Evolutionary conservation across 495 filamentous ascomycete genomes (phyloP).

Genomic region (Hyphodiscus hymeniophilus): DNA sequence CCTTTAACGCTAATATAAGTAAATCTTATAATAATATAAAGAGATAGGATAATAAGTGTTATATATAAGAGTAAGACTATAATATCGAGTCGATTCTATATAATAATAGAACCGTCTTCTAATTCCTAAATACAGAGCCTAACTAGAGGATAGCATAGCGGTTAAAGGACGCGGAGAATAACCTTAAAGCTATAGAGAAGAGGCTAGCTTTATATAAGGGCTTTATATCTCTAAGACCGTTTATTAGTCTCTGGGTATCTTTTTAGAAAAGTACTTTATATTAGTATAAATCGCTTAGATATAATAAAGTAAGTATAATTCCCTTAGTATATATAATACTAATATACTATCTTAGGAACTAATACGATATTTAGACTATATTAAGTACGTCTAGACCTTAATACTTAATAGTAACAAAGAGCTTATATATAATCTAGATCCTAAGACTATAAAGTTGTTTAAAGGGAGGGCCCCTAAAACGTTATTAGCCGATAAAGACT

Average conservation of each 20-base stretch:
- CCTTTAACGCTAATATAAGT: too few species aligned
- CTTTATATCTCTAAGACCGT: background rate
- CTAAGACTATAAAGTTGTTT: conserved; percentile 1
- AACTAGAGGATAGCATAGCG: background rate
- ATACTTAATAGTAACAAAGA: conserved; percentile 1
- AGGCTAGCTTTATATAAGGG: conserved; percentile 5
- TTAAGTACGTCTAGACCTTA: conserved; percentile 1
- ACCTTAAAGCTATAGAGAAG: conserved; percentile 7
- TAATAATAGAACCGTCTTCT: conserved; percentile 7
- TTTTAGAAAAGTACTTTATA: conserved; percentile 9
- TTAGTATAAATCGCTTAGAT: conserved; percentile 7
- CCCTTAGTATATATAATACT: conserved; percentile 1
- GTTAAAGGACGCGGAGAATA: background rate
- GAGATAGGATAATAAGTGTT: background rate
- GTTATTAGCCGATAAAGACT: conserved; percentile 6
- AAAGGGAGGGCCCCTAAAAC: conserved; percentile 1
- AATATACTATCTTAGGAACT: conserved; percentile 6
- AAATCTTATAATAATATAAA: conserved; percentile 9
- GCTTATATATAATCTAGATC: conserved; percentile 4
- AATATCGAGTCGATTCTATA: conserved; percentile 8
- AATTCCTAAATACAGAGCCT: background rate
- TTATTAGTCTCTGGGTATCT: conserved; percentile 6
- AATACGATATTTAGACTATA: conserved; percentile 8
- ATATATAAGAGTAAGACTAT: conserved; percentile 1
- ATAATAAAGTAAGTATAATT: conserved; percentile 6